Evolutionary conservation across 1,284 basidiomycete species (phyloP).

Genomic region (Baeospora myosura): DNA sequence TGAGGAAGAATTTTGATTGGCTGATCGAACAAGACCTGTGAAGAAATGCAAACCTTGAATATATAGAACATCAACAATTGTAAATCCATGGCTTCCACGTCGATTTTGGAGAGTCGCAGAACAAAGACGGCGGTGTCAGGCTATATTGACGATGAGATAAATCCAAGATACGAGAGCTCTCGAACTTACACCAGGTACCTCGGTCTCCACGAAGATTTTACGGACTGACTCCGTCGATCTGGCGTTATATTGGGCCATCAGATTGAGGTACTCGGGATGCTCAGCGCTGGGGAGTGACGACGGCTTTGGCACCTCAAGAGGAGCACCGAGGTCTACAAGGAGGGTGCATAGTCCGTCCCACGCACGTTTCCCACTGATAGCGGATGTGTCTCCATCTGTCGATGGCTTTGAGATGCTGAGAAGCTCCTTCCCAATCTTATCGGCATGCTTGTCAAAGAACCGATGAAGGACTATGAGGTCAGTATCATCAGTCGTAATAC

Average conservation of each 20-base stretch:
- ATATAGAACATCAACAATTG: conserved; percentile 81
- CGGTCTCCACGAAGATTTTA: conserved; percentile 63
- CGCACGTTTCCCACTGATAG: conserved; percentile 62
- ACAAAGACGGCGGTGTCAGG: conserved; percentile 64
- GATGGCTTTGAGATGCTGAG: conserved; percentile 64
- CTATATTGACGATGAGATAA: conserved; percentile 36
- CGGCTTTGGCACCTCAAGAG: conserved; percentile 56
- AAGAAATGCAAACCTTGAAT: conserved; percentile 50
- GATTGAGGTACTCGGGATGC: conserved; percentile 56
- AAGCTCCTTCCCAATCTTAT: conserved; percentile 79
- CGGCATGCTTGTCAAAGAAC: conserved; percentile 75
- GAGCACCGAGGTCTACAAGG: conserved; percentile 71
- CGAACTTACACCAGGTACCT: conserved; percentile 7
- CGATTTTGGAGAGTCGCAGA: conserved; percentile 58
- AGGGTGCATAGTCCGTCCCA: conserved; percentile 72
- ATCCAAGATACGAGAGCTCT: neutral
- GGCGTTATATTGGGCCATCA: conserved; percentile 65
- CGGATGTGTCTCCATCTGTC: conserved; percentile 48
- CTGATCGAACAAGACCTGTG: too few relatives aligned
- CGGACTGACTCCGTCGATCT: conserved; percentile 56
- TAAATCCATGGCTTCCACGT: conserved; percentile 80
- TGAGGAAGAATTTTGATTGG: conserved; percentile 8
- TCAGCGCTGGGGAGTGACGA: conserved; percentile 42
- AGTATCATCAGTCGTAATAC: conserved; percentile 70
- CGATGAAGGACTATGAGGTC: conserved; percentile 77